Evolutionary conservation across 257 asterid genomes (phyloP), one percentile per base, ranked within the genome.

Genomic region (Ajuga chamaepitys): DNA sequence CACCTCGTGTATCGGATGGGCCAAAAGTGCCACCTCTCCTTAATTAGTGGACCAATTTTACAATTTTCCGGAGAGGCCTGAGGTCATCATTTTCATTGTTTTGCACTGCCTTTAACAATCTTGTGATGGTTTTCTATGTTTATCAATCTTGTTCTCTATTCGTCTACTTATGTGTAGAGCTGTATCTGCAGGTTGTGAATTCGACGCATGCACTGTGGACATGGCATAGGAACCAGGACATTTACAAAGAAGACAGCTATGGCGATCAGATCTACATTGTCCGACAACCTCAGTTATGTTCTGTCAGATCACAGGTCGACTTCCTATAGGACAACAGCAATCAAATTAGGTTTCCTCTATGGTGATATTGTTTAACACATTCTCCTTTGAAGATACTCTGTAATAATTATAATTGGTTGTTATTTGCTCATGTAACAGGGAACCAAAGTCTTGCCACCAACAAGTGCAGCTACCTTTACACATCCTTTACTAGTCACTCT

Each of bases 151-250:
- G 1, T 55, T 21, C 16, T 18, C 8, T 24, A 16, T 50, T 34
- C 61, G 25, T 16, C 58, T 38, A 50, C 32, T 60, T 52, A 41
- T 40, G 10, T n/a, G 9, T 42, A 42, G 16, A 28, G 17, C 8
- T 52, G 13, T 20, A 10, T 65, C 0, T 58, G 71, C 78, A 89
- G 97, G 95, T 92, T 56, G 77, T 68, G 78, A 93, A 93, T 67
- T 72, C 86, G 28, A 89, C 92, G 0, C 47, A 89, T 58, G 95
- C 97, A 1, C 74, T 93, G 9, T 93, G 97, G 99, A 93, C 95
- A 21, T 93, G 99, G 96, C 99, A 93, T 64, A 71, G 99, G 75
- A 93, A 89, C 68, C 95, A 87, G 68, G 95, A 83, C 20, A 79
- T 82, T 26, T 89, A 88, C 64, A 62, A 81, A 51, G 78, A 74